Evolutionary conservation across 2,329 filamentous ascomycete species (phyloP).

Genomic region (Fusarium anguioides): DNA sequence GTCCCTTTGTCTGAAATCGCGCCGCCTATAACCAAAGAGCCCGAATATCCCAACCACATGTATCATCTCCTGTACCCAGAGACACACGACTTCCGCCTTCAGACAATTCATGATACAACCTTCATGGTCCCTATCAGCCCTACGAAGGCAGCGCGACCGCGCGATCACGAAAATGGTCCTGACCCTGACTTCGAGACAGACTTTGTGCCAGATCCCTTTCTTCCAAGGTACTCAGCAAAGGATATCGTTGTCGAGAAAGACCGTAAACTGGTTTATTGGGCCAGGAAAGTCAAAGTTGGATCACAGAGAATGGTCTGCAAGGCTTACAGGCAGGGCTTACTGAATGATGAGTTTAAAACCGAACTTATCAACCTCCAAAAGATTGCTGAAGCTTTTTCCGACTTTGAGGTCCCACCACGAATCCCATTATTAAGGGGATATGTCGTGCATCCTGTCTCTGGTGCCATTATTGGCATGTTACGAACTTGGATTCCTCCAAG

Average conservation of each 20-base stretch:
- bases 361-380: not conserved
- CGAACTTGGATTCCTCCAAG: not conserved
- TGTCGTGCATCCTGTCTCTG: not conserved
- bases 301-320: conserved; percentile 4
- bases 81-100: not conserved
- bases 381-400: not conserved
- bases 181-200: not conserved
- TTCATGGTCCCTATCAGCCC: not conserved
- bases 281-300: not conserved
- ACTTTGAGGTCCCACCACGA: not conserved
- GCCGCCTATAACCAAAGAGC: not conserved
- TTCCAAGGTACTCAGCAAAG: not conserved
- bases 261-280: not conserved
- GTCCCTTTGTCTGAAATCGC: conserved; percentile 4
- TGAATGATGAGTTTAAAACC: not conserved
- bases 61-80: not conserved
- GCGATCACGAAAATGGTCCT: not conserved
- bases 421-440: not conserved
- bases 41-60: not conserved
- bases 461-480: not conserved
- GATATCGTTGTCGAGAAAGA: not conserved
- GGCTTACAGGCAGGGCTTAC: not conserved
- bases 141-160: not conserved
- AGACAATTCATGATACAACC: not conserved
- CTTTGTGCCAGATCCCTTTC: not conserved